A percentile compares a stretch with the other conserved stretches of the same genome.
phyloP scores from a whole-genome alignment of 805 yeast species.

The Clavispora carvajalis region DNA sequence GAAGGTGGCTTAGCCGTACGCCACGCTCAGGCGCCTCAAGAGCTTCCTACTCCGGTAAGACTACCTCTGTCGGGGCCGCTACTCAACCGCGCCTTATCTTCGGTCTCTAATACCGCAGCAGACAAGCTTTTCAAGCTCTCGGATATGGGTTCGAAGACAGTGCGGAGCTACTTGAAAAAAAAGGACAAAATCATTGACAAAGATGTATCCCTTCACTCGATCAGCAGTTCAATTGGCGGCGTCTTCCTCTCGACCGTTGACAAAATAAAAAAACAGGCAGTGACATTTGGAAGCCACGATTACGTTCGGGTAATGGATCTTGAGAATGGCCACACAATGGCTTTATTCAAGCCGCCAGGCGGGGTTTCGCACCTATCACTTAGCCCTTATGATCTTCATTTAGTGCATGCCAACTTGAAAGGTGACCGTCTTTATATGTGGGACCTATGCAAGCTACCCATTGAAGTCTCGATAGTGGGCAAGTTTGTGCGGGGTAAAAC shows the following conservation, averaged over 20 bases:
- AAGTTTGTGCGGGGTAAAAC: conserved; percentile 61
- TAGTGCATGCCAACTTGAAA: conserved; percentile 48
- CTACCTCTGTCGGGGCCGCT: conserved; percentile 41
- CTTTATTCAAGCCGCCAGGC: conserved; percentile 51
- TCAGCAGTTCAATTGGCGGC: conserved; percentile 29
- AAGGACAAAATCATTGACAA: conserved; percentile 12
- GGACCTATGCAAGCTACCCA: conserved; percentile 52
- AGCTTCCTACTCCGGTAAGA: conserved; percentile 38
- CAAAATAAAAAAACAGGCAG: conserved; percentile 16
- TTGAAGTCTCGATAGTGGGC: conserved; percentile 49
- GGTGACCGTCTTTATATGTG: conserved; percentile 63
- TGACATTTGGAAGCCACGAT: conserved; percentile 23
- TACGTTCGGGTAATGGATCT: conserved; percentile 46
- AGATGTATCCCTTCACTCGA: conserved; percentile 24
- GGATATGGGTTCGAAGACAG: conserved; percentile 42
- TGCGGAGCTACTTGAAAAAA: conserved; percentile 33
- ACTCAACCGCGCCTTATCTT: conserved; percentile 42
- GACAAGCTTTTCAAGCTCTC: conserved; percentile 47
- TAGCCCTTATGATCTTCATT: conserved; percentile 55
- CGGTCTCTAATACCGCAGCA: conserved; percentile 47
- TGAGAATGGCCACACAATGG: conserved; percentile 30
- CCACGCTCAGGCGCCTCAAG: background rate
- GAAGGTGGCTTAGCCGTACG: conserved; percentile 2
- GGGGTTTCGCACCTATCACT: conserved; percentile 57
- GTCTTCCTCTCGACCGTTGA: conserved; percentile 31